phyloP scores from a whole-genome alignment of 1,284 basidiomycete species.

The Apiotrichum brassicae region DNA sequence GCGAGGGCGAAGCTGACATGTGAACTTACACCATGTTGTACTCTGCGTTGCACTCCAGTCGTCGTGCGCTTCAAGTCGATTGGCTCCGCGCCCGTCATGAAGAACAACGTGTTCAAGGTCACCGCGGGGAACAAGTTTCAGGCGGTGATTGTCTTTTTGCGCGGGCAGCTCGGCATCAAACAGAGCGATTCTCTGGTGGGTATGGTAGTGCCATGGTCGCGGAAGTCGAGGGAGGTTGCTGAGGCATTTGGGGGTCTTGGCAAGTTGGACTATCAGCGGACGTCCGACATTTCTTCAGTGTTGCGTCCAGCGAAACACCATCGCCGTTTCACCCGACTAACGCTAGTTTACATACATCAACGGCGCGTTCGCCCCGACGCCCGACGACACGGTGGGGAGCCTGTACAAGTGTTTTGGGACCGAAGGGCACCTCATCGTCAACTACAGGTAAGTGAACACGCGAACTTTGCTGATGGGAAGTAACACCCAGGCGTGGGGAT shows the following conservation, averaged over 20 bases:
- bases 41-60: conserved; percentile 52
- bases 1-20: background rate
- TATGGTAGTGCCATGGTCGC: conserved; percentile 10
- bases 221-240: background rate
- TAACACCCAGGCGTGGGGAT: conserved; percentile 42
- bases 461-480: conserved; percentile 14
- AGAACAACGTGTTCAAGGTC: conserved; percentile 97
- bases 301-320: too few species aligned
- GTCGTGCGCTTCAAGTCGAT: conserved; percentile 97
- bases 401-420: conserved; percentile 80
- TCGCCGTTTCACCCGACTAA: too few species aligned
- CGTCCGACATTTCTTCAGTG: too few species aligned
- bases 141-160: conserved; percentile 86
- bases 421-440: conserved; percentile 88
- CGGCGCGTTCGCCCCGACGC: conserved; percentile 88
- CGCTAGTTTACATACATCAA: conserved; percentile 94
- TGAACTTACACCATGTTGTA: background rate
- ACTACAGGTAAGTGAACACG: conserved; percentile 77
- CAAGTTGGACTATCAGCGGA: too few species aligned
- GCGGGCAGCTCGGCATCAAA: conserved; percentile 86
- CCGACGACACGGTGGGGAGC: conserved; percentile 87
- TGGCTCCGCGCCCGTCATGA: conserved; percentile 98
- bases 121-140: conserved; percentile 91
- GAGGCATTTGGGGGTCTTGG: too few species aligned
- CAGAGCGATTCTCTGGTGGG: conserved; percentile 77